phyloP scores from a whole-genome alignment of 805 yeast species.

The Clavispora carvajalis region DNA sequence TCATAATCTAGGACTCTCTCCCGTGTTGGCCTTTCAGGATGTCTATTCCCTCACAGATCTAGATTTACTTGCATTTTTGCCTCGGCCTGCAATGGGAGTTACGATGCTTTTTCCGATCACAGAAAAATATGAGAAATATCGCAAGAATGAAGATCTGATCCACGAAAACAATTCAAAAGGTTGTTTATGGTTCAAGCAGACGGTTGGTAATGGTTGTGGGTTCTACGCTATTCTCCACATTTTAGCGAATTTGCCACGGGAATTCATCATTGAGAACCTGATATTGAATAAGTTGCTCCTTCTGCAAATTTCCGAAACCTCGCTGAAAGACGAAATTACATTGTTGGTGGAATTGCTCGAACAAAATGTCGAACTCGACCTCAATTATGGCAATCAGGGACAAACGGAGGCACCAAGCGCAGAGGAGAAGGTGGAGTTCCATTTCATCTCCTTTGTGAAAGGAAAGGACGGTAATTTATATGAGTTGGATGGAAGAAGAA shows the following conservation, averaged over 20 bases:
- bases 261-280: slow-evolving; percentile 39
- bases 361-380: slow-evolving; percentile 34
- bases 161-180: slow-evolving; percentile 25
- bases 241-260: slow-evolving; percentile 42
- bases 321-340: slow-evolving; percentile 32
- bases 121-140: slow-evolving; percentile 48
- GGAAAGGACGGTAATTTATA: slow-evolving; percentile 53
- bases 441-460: slow-evolving; percentile 71
- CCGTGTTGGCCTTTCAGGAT: slow-evolving; percentile 63
- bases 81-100: slow-evolving; percentile 73
- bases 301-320: slow-evolving; percentile 13
- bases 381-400: slow-evolving; percentile 46
- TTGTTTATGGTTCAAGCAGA: slow-evolving; percentile 78
- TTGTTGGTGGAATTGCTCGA: slow-evolving; percentile 44
- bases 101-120: slow-evolving; percentile 83
- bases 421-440: slow-evolving; percentile 50
- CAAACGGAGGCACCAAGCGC: slow-evolving; percentile 66
- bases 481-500: slow-evolving; percentile 86
- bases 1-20: slow-evolving; percentile 58
- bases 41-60: slow-evolving; percentile 81
- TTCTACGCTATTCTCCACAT: slow-evolving; percentile 78
- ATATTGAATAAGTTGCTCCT: slow-evolving; percentile 22
- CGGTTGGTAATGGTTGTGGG: slow-evolving; percentile 88
- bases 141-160: slow-evolving; percentile 35
- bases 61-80: slow-evolving; percentile 73